Evolutionary conservation across 371 early-diverging fungal genomes (phyloP).

Genomic region (Catenaria anguillulae): DNA sequence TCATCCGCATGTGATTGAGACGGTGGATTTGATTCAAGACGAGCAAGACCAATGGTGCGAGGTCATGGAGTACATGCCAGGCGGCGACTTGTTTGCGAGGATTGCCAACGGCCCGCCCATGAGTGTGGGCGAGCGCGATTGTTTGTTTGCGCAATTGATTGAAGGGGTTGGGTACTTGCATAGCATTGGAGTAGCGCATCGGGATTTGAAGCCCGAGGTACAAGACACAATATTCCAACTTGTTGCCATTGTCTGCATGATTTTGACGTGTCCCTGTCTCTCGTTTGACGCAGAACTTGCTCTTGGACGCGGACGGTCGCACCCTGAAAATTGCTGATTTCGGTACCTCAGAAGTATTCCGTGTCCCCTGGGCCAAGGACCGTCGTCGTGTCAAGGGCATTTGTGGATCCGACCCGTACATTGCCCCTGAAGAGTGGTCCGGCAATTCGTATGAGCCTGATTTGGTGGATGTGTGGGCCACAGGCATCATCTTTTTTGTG

Average conservation of each 20-base stretch:
- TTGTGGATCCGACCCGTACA: conserved; percentile 78
- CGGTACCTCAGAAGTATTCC: conserved; percentile 74
- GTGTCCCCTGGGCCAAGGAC: neutral
- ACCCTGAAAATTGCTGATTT: conserved; percentile 92
- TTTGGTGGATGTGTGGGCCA: conserved; percentile 68
- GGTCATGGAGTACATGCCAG: conserved; percentile 43
- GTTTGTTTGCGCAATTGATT: conserved; percentile 85
- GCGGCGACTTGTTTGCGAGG: conserved; percentile 61
- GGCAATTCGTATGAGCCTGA: conserved; percentile 49
- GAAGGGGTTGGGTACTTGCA: conserved; percentile 78
- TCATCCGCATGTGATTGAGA: conserved; percentile 74
- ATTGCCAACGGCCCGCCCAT: conserved; percentile 51
- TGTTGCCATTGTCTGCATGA: neutral
- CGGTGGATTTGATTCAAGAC: conserved; percentile 64
- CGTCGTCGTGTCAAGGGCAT: conserved; percentile 33
- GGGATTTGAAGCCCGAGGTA: conserved; percentile 5
- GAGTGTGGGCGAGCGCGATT: conserved; percentile 39
- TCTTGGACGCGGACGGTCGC: conserved; percentile 58
- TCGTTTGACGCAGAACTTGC: conserved; percentile 69
- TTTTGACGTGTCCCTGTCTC: neutral
- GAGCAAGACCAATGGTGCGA: conserved; percentile 71
- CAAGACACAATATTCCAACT: no score
- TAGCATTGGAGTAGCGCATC: conserved; percentile 87
- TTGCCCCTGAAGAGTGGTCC: conserved; percentile 71
- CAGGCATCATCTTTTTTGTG: conserved; percentile 65